These are phyloP conservation scores for Exophiala xenobiotica DNA, from an alignment of 2,329 filamentous ascomycete species.

Conservation along the genomic window DNA sequence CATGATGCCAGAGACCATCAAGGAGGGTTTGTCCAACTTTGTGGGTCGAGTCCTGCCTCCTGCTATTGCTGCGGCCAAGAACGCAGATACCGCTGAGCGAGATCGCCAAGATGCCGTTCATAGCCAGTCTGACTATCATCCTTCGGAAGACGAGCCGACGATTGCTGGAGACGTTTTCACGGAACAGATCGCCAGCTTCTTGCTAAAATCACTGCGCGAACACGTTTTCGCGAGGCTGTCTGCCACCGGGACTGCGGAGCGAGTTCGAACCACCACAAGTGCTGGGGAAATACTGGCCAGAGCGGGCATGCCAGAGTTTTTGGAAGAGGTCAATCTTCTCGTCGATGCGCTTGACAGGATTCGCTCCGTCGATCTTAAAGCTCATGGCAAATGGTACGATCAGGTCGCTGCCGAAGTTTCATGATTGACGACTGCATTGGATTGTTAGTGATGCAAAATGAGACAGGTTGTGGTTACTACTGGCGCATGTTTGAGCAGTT, in stretches of 20 bases:
- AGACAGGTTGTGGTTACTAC: too few species aligned
- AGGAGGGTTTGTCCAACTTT: conserved; percentile 47
- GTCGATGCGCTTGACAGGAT: conserved; percentile 59
- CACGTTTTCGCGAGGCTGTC: conserved; percentile 57
- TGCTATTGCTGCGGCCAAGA: conserved; percentile 44
- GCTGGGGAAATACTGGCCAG: conserved; percentile 60
- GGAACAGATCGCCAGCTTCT: conserved; percentile 61
- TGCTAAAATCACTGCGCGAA: conserved; percentile 58
- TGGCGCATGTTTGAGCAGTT: too few species aligned
- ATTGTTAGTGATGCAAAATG: too few species aligned
- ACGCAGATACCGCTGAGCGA: conserved; percentile 25
- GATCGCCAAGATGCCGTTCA: conserved; percentile 37
- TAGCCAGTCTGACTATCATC: conserved; percentile 31
- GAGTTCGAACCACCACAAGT: conserved; percentile 56
- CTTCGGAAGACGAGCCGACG: conserved; percentile 45
- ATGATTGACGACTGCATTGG: neutral
- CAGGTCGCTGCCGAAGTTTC: conserved; percentile 38
- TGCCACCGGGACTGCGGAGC: conserved; percentile 60
- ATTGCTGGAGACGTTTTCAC: conserved; percentile 46
- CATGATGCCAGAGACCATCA: conserved; percentile 48
- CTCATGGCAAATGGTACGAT: conserved; percentile 59
- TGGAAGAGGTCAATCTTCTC: conserved; percentile 57
- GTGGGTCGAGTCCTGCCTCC: conserved; percentile 55
- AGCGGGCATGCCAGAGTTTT: conserved; percentile 63
- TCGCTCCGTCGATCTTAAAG: conserved; percentile 58